Evolutionary conservation across 805 yeast genomes (phyloP).

Genomic region (Metschnikowia bowlesiae): DNA sequence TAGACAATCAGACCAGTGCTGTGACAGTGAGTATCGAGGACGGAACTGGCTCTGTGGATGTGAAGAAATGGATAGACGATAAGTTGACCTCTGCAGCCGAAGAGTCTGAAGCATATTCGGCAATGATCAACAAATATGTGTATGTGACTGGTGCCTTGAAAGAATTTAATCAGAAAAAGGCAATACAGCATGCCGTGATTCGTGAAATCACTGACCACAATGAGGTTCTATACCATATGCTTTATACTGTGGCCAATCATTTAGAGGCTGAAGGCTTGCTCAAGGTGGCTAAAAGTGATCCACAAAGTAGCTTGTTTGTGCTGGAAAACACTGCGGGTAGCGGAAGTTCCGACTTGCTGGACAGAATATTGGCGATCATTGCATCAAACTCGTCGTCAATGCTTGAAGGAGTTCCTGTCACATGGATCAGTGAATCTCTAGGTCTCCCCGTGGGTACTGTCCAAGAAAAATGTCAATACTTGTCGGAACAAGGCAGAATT

Average conservation of each 20-base stretch:
- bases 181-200: constrained; percentile 59
- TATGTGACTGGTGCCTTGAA: constrained; percentile 45
- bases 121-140: constrained; percentile 53
- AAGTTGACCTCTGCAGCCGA: constrained; percentile 26
- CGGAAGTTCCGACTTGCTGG: constrained; percentile 25
- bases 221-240: constrained; percentile 62
- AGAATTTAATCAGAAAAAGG: constrained; percentile 61
- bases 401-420: constrained; percentile 75
- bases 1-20: constrained; percentile 54
- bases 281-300: constrained; percentile 17
- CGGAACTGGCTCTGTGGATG: constrained; percentile 60
- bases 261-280: constrained; percentile 50
- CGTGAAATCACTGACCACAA: constrained; percentile 58
- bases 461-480: constrained; percentile 44
- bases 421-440: constrained; percentile 55
- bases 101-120: constrained; percentile 30
- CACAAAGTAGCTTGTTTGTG: constrained; percentile 28
- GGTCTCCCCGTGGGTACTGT: constrained; percentile 48
- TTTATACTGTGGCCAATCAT: constrained; percentile 58
- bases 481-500: constrained; percentile 64
- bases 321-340: constrained; percentile 15
- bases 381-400: constrained; percentile 49
- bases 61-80: constrained; percentile 55
- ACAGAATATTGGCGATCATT: constrained; percentile 46
- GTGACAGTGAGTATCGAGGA: constrained; percentile 63